Conservation (phyloP, 345 rosid species). For the Rhodamnia argentea region DNA sequence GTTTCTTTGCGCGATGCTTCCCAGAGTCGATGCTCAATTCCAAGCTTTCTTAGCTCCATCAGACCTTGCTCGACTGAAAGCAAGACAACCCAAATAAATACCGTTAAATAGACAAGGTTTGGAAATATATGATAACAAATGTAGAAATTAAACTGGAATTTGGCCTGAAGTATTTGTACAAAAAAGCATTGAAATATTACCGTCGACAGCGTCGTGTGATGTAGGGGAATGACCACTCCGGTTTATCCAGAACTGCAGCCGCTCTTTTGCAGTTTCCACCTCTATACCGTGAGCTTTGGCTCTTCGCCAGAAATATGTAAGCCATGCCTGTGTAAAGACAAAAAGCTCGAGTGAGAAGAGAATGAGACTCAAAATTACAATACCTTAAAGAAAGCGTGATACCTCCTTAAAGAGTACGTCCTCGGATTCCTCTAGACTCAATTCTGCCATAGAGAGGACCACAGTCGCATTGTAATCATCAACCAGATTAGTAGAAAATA, state of each 20-base stretch:
- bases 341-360: neutral
- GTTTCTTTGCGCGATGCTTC: slow-evolving; percentile 69
- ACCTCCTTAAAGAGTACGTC: slow-evolving; percentile 99
- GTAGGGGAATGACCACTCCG: slow-evolving; percentile 72
- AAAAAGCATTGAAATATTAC: slow-evolving; percentile 18
- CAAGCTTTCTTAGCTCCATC: slow-evolving; percentile 76
- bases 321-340: slow-evolving; percentile 67
- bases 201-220: slow-evolving; percentile 82
- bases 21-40: slow-evolving; percentile 82
- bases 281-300: slow-evolving; percentile 73
- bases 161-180: neutral
- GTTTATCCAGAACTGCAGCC: slow-evolving; percentile 78
- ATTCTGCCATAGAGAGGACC: slow-evolving; percentile 37
- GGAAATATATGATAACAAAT: neutral
- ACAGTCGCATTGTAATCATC: neutral
- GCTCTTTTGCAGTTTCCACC: slow-evolving; percentile 64
- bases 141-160: neutral
- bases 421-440: slow-evolving; percentile 94
- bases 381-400: neutral
- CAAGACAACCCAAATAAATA: neutral
- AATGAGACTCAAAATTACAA: neutral
- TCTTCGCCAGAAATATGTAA: slow-evolving; percentile 97
- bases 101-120: neutral
- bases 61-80: slow-evolving; percentile 80
- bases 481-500: neutral